Evolutionary conservation across 345 rosid species (phyloP).

Genomic region (Arabis alpina): DNA sequence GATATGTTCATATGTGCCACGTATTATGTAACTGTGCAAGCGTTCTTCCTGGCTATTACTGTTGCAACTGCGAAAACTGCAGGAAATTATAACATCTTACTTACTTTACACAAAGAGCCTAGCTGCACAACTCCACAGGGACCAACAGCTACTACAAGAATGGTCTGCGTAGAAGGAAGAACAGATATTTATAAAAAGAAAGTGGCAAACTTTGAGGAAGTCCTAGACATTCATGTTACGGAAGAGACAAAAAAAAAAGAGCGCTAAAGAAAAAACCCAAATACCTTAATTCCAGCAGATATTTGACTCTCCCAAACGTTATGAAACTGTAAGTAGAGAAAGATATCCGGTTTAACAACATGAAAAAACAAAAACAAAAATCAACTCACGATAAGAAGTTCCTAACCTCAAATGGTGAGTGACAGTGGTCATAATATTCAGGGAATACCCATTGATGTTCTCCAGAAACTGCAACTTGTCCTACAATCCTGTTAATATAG

Average conservation of each 20-base stretch:
- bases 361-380: background rate
- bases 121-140: conserved; percentile 90
- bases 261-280: conserved; percentile 14
- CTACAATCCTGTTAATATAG: conserved; percentile 70
- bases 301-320: conserved; percentile 84
- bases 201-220: conserved; percentile 20
- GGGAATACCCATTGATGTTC: conserved; percentile 74
- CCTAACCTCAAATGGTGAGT: conserved; percentile 66
- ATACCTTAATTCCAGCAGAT: conserved; percentile 82
- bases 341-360: conserved; percentile 2
- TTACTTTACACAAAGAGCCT: conserved; percentile 78
- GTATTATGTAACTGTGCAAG: background rate
- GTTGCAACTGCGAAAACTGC: conserved; percentile 11
- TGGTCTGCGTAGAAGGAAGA: conserved; percentile 57
- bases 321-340: conserved; percentile 52
- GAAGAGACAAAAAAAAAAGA: conserved; percentile 11
- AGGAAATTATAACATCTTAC: conserved; percentile 32
- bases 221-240: conserved; percentile 6
- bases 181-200: background rate
- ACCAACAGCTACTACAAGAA: conserved; percentile 72
- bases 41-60: too few relatives aligned
- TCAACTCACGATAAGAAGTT: conserved; percentile 3
- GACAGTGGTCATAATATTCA: conserved; percentile 50
- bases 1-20: background rate
- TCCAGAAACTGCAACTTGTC: conserved; percentile 84